Evolutionary conservation across 75 land plant genomes (phyloP).

Genomic region (Selaginella moellendorffii): DNA sequence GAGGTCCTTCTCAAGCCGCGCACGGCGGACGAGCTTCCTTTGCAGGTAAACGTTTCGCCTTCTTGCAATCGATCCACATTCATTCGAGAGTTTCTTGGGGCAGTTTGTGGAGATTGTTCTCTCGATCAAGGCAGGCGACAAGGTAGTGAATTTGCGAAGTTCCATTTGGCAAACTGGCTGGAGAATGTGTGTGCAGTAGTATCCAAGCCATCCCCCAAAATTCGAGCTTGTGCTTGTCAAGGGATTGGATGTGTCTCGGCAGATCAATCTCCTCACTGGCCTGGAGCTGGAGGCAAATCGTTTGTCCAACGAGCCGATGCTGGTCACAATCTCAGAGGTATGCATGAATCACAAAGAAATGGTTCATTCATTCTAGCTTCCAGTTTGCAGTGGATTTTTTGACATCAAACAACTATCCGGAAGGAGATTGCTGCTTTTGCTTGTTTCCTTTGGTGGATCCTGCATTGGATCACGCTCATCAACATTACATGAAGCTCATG

Average conservation of each 20-base stretch:
- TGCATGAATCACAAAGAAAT: neutral
- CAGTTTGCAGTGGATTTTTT: conserved; percentile 64
- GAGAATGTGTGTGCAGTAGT: conserved; percentile 20
- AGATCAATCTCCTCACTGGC: conserved; percentile 15
- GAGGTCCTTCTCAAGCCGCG: conserved; percentile 44
- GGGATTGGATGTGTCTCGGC: conserved; percentile 37
- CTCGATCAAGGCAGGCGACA: conserved; percentile 28
- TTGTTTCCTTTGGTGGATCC: conserved; percentile 46
- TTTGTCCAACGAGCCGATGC: conserved; percentile 32
- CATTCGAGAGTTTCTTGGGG: neutral
- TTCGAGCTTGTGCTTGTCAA: conserved; percentile 29
- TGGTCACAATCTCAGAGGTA: conserved; percentile 53
- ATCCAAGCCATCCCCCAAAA: conserved; percentile 33
- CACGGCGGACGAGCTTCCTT: conserved; percentile 53
- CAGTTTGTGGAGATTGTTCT: conserved; percentile 79
- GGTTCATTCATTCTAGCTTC: neutral
- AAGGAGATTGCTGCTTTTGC: conserved; percentile 76
- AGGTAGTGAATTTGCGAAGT: conserved; percentile 45
- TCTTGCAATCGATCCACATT: neutral
- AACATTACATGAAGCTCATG: conserved; percentile 78
- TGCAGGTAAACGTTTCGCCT: conserved; percentile 34
- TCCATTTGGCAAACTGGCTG: no score
- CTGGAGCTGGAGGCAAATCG: conserved; percentile 19
- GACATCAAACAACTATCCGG: conserved; percentile 65
- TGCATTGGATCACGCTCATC: conserved; percentile 19